Evolutionary conservation across 306 rosid genomes (phyloP).

Genomic region (Lathyrus tuberosus): DNA sequence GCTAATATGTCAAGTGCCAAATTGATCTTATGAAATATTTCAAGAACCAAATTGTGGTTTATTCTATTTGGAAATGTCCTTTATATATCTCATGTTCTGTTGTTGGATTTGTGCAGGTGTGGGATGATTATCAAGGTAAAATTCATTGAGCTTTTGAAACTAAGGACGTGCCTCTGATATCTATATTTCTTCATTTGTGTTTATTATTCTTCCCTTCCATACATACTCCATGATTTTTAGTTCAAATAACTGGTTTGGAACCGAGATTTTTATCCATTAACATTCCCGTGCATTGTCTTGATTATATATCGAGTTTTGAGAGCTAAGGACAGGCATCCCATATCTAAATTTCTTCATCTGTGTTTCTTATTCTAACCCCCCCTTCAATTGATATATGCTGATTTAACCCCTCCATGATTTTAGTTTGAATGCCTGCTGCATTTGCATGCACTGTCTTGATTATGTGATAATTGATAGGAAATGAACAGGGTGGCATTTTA

Average conservation of each 20-base stretch:
- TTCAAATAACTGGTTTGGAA: constrained; percentile 4
- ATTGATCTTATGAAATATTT: constrained; percentile 13
- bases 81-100: constrained; percentile 44
- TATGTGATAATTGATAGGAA: background rate
- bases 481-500: constrained; percentile 15
- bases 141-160: constrained; percentile 24
- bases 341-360: constrained; percentile 23
- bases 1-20: constrained; percentile 25
- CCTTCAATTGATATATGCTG: constrained; percentile 16
- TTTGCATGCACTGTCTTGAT: constrained; percentile 25
- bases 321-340: constrained; percentile 7
- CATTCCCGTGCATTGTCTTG: constrained; percentile 27
- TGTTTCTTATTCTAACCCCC: background rate
- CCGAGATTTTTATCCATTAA: background rate
- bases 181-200: constrained; percentile 24
- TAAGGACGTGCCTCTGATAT: constrained; percentile 8
- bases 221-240: constrained; percentile 18
- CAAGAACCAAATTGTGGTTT: constrained; percentile 17
- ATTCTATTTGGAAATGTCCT: constrained; percentile 22
- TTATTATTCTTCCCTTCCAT: constrained; percentile 10
- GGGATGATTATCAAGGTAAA: constrained; percentile 88
- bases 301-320: background rate
- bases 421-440: background rate
- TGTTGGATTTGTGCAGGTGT: constrained; percentile 66
- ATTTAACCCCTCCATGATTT: constrained; percentile 13